These are phyloP conservation scores for Termitomyces sp. DNA, from an alignment of 768 basidiomycete genomes.

Conservation along the genomic window DNA sequence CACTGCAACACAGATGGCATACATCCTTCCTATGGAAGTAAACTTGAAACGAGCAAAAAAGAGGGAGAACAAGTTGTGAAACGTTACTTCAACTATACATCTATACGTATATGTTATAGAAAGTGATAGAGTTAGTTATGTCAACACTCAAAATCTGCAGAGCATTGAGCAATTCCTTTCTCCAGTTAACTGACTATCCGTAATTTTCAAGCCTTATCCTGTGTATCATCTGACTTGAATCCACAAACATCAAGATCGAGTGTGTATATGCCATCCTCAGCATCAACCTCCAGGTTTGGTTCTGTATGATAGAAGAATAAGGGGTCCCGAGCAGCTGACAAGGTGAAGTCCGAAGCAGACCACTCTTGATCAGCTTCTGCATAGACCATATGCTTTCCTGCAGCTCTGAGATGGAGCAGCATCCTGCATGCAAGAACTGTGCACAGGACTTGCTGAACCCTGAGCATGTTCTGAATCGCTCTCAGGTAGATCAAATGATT, in stretches of 20 bases:
- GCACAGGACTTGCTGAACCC: neutral
- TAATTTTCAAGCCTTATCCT: no score
- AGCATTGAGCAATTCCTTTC: neutral
- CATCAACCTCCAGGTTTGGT: no score
- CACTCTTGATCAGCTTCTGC: neutral
- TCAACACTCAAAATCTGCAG: neutral
- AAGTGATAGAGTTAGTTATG: neutral
- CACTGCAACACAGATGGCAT: conserved; percentile 55
- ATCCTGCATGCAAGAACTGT: conserved; percentile 3
- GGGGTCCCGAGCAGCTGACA: neutral
- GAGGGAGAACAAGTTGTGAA: conserved; percentile 16
- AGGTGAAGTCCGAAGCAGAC: neutral
- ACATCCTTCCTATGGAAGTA: conserved; percentile 39
- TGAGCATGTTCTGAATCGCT: neutral
- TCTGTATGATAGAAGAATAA: neutral
- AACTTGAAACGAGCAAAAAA: conserved; percentile 26
- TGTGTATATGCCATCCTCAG: no score
- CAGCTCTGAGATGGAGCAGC: conserved; percentile 1
- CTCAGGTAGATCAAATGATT: neutral
- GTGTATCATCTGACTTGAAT: no score
- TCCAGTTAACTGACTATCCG: no score
- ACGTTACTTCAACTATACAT: neutral
- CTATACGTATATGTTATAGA: neutral
- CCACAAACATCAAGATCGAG: no score
- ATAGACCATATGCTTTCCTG: neutral